Evolutionary conservation across 805 yeast genomes (phyloP), one percentile per base, ranked within the genome.

Genomic region (Ogataea polymorpha): DNA sequence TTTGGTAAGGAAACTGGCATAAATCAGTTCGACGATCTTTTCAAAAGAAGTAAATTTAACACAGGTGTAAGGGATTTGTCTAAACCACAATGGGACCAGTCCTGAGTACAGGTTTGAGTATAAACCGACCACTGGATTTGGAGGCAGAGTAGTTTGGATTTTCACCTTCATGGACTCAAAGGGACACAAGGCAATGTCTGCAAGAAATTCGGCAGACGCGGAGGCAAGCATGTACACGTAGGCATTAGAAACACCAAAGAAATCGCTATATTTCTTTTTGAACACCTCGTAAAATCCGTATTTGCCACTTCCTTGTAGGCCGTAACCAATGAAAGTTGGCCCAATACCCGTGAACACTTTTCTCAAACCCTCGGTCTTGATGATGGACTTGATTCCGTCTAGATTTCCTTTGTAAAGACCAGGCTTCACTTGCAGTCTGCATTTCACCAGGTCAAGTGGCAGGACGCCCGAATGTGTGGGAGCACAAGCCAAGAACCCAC

Each of bases 1-100:
- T 56, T 77, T 79, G 33, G 96, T 89, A 53, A 91, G 71, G 21
- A 48, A 33, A 44, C 71, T 74, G 21, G 70, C 54, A 69, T 93
- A 91, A 58, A 91, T 90, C 36, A 68, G 63, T 57, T 82, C 88
- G 23, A 91, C 97, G 38, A 90, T 85, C 61, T 80, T 85, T 70
- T 91, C 99, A 68, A 93, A 91, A 18, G 95, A 77, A 7, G 97
- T 91, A 65, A 91, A 93, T 68, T 93, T 91, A 48, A 86, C 95
- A 96, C 91, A 90, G 20, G 98, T 91, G 71, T 91, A 91, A n/a
- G 98, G 99, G 55, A 91, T 85, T 68, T 91, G 99, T 71, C 98
- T 83, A 44, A 81, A 78, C 98, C 98, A 93, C 50, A 91, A 72
- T 11, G 99, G 98, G 8, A 80, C 82, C 39, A 91, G 67, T 39